These are phyloP conservation scores for sorghum (Sorghum bicolor) DNA, from an alignment of 176 grass and related monocot species.

Conservation along the genomic window DNA sequence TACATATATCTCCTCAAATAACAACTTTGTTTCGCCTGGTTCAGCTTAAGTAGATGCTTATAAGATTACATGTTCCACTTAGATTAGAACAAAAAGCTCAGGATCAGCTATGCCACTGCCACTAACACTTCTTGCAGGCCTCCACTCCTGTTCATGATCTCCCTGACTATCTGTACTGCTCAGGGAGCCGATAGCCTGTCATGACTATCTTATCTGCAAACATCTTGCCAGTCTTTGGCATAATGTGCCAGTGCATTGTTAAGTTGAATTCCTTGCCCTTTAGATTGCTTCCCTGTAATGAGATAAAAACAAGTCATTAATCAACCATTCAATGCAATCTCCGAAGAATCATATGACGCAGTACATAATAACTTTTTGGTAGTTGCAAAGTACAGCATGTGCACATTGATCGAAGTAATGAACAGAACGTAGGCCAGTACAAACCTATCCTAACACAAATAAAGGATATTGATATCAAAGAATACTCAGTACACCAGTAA, in stretches of 20 bases:
- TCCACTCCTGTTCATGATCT: conserved; percentile 20
- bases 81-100: conserved; percentile 28
- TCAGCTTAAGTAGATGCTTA: conserved; percentile 14
- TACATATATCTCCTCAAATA: neutral
- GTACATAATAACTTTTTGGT: neutral
- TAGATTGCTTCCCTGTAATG: conserved; percentile 80
- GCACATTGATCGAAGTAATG: neutral
- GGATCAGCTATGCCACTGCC: conserved; percentile 1
- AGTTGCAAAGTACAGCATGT: neutral
- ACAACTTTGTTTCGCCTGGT: conserved; percentile 2
- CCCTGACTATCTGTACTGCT: conserved; percentile 91
- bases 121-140: neutral
- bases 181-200: conserved; percentile 75
- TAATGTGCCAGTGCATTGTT: conserved; percentile 99
- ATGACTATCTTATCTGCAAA: conserved; percentile 98
- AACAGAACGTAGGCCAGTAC: neutral
- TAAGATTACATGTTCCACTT: conserved; percentile 18
- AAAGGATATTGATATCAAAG: neutral
- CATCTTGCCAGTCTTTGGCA: conserved; percentile 99
- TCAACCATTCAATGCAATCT: neutral
- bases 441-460: neutral
- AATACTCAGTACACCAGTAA: neutral
- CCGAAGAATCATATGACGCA: neutral
- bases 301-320: neutral
- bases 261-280: conserved; percentile 90